phyloP scores from a whole-genome alignment of 768 basidiomycete genomes.

The Rhizopogon sp. region DNA sequence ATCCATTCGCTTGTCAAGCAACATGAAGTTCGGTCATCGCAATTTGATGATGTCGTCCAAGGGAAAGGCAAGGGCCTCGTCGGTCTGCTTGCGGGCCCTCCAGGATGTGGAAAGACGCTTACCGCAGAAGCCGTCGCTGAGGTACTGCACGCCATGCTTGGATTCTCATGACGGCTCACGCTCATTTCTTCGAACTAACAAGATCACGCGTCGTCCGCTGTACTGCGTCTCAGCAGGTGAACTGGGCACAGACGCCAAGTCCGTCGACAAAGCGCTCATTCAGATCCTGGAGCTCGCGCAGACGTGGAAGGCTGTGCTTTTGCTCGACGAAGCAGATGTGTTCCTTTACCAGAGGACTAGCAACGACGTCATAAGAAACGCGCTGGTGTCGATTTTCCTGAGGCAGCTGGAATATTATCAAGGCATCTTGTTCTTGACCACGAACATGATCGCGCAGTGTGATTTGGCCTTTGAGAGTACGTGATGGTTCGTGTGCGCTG shows the following conservation, averaged over 20 bases:
- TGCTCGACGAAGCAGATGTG: constrained; percentile 43
- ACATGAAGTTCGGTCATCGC: neutral
- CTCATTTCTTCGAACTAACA: too few species aligned
- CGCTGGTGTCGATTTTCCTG: constrained; percentile 67
- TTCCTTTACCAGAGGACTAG: constrained; percentile 66
- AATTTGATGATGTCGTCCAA: neutral
- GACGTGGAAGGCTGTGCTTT: constrained; percentile 52
- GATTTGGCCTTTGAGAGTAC: constrained; percentile 55
- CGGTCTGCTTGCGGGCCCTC: constrained; percentile 22
- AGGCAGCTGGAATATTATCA: constrained; percentile 57
- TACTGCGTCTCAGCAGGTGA: neutral
- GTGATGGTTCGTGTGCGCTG: neutral
- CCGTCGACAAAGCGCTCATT: neutral
- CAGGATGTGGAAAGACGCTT: constrained; percentile 44
- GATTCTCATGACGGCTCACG: neutral
- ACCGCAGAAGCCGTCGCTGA: constrained; percentile 57
- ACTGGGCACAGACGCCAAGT: neutral
- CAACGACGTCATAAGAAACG: constrained; percentile 35
- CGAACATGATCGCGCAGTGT: constrained; percentile 38
- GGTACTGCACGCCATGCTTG: constrained; percentile 30
- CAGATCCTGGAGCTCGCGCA: constrained; percentile 45
- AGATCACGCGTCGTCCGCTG: neutral
- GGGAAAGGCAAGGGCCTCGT: constrained; percentile 3
- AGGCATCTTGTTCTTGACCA: constrained; percentile 56
- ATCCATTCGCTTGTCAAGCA: neutral